Evolutionary conservation across 495 filamentous ascomycete genomes (phyloP), one percentile per base, ranked within the genome.

Genomic region (Recurvomyces mirabilis): DNA sequence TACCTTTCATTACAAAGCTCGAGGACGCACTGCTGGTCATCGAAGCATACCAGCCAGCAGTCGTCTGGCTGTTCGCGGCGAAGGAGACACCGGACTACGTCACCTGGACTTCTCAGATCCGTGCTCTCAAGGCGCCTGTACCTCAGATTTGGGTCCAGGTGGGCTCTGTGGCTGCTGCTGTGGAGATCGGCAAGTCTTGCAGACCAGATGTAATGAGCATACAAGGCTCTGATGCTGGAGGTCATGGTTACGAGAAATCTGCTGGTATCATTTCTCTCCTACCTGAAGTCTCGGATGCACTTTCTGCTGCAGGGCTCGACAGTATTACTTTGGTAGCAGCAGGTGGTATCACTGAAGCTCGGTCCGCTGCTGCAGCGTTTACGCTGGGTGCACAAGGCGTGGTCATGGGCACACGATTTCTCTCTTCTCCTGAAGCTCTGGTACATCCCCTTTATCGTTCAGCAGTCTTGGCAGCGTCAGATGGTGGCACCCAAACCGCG

Each of bases 181-280:
- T 71, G 11, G 63, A 61, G 23, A 63, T 72, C 4, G 40, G 67
- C 14, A 5, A 12, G 15, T 17, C 2, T 38, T 54, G 46, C 1
- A 41, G 41, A 13, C 78, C 80, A 1, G 79, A 87, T 54, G 78
- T 81, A 5, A 50, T 88, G 0, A 78, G 87, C 3, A 68, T 84
- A 1, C 84, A 89, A 54, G 84, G 84, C 0, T 53, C 68, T 1
- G 83, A 89, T 51, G 74, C 84, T 0, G 84, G 84, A 0, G 84
- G 84, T 0, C 84, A 89, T 57, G 82, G 83, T 30, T 70, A 74
- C 26, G 67, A 55, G 0, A 61, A 69, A 36, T 74, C 74, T 1
- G 67, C 79, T 0, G 73, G 81, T 0, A 54, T 86, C 2, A 61
- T 78, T 35, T 38, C 66, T 2, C 54, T 81, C 13, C 53, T 82